phyloP scores from a whole-genome alignment of 2,329 filamentous ascomycete species.

The Sclerotinia spermophila region DNA sequence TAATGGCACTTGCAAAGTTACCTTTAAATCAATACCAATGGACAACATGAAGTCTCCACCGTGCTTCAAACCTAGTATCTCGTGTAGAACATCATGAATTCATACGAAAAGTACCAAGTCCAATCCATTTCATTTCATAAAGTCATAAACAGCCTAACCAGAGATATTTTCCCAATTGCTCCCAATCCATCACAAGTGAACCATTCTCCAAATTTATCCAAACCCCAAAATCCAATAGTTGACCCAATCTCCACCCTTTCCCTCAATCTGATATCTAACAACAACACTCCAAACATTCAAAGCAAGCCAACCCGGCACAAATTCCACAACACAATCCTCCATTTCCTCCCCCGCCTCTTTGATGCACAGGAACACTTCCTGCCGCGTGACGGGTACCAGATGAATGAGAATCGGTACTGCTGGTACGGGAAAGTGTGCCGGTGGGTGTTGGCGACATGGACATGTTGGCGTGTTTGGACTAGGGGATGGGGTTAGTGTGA shows the following conservation, averaged over 20 bases:
- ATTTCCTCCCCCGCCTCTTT: background rate
- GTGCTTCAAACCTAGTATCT: background rate
- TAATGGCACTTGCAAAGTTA: background rate
- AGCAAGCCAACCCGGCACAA: conserved; percentile 16
- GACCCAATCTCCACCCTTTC: background rate
- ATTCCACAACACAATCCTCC: conserved; percentile 13
- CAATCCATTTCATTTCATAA: background rate
- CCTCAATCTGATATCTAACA: background rate
- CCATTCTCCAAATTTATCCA: background rate
- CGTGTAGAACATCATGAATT: background rate
- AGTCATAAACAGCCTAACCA: background rate
- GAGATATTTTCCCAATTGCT: background rate
- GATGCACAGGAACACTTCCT: background rate
- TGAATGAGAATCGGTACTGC: background rate
- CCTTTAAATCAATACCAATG: no score
- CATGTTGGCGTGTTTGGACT: background rate
- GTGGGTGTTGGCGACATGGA: background rate
- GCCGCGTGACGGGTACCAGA: background rate
- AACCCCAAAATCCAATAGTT: background rate
- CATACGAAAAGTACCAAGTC: background rate
- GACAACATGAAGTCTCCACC: background rate
- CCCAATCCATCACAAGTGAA: background rate
- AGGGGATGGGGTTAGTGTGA: background rate
- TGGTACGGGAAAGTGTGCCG: background rate
- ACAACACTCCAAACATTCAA: conserved; percentile 20